Evolutionary conservation across 331 rosid species (phyloP).

Genomic region (Dryas integrifolia): DNA sequence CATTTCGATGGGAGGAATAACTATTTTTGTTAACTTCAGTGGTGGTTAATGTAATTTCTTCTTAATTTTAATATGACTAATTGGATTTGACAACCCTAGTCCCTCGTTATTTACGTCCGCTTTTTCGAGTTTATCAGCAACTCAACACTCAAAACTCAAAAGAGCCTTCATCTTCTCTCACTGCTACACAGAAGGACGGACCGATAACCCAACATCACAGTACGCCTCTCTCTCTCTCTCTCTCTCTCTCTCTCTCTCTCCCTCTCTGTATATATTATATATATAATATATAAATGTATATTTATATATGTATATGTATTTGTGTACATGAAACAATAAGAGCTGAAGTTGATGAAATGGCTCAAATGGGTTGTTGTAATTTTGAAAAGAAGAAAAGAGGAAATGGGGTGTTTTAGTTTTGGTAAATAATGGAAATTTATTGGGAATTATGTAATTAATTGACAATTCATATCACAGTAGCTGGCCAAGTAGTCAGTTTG

Average conservation of each 20-base stretch:
- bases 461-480: background rate
- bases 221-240: background rate
- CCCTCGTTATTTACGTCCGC: background rate
- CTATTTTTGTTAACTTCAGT: background rate
- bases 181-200: background rate
- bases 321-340: background rate
- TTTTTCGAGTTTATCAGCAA: background rate
- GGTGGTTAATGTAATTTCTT: background rate
- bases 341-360: background rate
- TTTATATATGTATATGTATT: background rate
- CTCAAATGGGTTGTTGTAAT: background rate
- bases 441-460: background rate
- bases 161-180: background rate
- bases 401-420: background rate
- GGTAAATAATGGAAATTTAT: constrained; percentile 1
- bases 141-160: background rate
- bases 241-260: background rate
- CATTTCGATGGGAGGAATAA: background rate
- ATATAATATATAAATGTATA: too few relatives aligned
- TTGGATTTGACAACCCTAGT: constrained; percentile 22
- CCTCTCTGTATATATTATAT: background rate
- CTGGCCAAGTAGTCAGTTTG: background rate
- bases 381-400: constrained; percentile 1
- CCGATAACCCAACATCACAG: background rate
- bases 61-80: background rate